These are phyloP conservation scores for Termitomyces sp. DNA, from an alignment of 768 basidiomycete species.

Conservation along the genomic window DNA sequence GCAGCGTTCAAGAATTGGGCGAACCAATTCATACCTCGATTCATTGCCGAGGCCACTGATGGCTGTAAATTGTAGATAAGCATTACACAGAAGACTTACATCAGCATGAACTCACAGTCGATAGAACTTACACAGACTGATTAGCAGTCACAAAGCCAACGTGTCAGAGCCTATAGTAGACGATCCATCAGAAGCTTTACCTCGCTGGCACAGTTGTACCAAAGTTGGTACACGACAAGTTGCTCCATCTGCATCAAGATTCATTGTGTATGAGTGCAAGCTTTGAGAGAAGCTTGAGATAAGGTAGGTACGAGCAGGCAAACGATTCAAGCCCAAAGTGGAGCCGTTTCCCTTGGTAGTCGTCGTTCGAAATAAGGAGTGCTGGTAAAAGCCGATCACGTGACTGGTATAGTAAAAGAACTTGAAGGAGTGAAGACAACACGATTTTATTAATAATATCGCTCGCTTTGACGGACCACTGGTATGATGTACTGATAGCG, in stretches of 20 bases:
- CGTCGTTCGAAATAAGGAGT: background rate
- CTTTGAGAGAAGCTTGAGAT: background rate
- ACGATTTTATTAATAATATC: too few species aligned
- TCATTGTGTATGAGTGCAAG: conserved; percentile 19
- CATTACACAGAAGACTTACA: background rate
- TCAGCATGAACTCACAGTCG: conserved; percentile 41
- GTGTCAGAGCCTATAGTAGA: conserved; percentile 4
- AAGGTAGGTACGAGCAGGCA: background rate
- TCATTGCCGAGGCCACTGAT: conserved; percentile 60
- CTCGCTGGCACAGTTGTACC: conserved; percentile 66
- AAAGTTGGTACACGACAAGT: conserved; percentile 52
- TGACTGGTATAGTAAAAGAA: background rate
- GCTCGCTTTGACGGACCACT: too few species aligned
- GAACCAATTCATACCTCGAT: conserved; percentile 57
- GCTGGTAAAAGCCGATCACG: background rate
- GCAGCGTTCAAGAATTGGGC: conserved; percentile 72
- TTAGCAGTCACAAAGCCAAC: background rate
- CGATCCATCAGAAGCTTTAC: conserved; percentile 26
- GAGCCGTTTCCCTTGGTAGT: conserved; percentile 14
- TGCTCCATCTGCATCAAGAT: conserved; percentile 25
- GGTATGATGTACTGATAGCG: too few species aligned
- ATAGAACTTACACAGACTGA: conserved; percentile 56
- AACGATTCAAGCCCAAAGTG: background rate
- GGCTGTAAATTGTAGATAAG: conserved; percentile 30
- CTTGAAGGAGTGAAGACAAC: too few species aligned